Evolutionary conservation across 1,284 basidiomycete genomes (phyloP).

Genomic region (Ceratobasidium papillatum): DNA sequence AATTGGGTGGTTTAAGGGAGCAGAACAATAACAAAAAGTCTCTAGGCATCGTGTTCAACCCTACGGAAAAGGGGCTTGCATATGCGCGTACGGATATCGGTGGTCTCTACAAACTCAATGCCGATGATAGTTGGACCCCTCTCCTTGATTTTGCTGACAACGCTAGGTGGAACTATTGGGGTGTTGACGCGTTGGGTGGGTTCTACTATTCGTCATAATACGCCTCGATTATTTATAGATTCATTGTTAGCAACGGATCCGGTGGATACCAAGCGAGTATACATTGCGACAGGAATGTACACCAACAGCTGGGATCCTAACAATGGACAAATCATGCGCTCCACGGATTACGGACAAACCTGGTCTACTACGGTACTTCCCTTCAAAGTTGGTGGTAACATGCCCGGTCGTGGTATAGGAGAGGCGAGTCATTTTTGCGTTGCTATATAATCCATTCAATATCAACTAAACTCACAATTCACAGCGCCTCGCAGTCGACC

Average conservation of each 20-base stretch:
- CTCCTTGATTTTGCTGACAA: slow-evolving; percentile 65
- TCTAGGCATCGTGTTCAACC: slow-evolving; percentile 67
- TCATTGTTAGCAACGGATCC: slow-evolving; percentile 58
- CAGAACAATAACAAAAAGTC: not conserved
- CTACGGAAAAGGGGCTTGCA: slow-evolving; percentile 63
- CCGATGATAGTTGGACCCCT: slow-evolving; percentile 56
- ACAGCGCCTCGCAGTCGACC: slow-evolving; percentile 69
- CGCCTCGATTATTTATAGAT: not conserved
- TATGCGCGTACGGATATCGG: slow-evolving; percentile 42
- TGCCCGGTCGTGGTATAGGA: slow-evolving; percentile 68
- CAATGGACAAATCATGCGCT: slow-evolving; percentile 70
- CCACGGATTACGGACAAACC: slow-evolving; percentile 64
- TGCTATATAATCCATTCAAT: not conserved
- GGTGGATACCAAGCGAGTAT: slow-evolving; percentile 59
- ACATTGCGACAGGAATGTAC: slow-evolving; percentile 64
- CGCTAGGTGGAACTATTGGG: slow-evolving; percentile 65
- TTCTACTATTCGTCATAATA: not conserved
- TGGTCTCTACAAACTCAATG: slow-evolving; percentile 68
- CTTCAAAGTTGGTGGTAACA: slow-evolving; percentile 69
- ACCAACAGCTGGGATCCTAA: slow-evolving; percentile 73
- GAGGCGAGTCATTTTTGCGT: slow-evolving; percentile 47
- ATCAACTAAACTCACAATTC: not conserved
- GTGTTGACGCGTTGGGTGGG: slow-evolving; percentile 63
- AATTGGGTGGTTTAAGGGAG: not conserved
- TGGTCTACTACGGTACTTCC: slow-evolving; percentile 62